Conservation (phyloP, 192 early-diverging fungal species). For the Entomortierella beljakovae region DNA sequence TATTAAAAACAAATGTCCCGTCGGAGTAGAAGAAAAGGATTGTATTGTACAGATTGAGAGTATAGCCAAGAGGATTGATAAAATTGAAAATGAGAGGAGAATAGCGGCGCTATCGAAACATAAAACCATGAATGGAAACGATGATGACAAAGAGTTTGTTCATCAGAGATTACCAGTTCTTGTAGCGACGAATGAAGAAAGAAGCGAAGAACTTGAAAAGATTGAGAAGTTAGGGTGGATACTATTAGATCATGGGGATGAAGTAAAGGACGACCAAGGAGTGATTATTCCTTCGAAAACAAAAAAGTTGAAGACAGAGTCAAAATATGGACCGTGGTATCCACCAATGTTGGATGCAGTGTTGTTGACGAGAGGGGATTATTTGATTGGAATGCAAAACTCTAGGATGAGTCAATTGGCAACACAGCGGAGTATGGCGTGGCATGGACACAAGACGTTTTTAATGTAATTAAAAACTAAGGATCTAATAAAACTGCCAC, state of each 20-base stretch:
- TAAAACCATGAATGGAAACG: not conserved
- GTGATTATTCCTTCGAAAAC: constrained; percentile 3
- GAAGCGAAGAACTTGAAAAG: constrained; percentile 21
- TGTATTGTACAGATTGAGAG: constrained; percentile 50
- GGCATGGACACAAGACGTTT: constrained; percentile 36
- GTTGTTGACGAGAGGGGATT: constrained; percentile 41
- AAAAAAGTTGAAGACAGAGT: constrained; percentile 30
- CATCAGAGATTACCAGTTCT: constrained; percentile 23
- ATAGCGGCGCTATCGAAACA: not conserved
- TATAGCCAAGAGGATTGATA: constrained; percentile 41
- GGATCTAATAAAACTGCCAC: too few species aligned
- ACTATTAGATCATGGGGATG: constrained; percentile 46
- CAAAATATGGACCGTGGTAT: constrained; percentile 25
- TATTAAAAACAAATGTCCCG: constrained; percentile 35
- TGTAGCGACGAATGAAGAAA: constrained; percentile 39
- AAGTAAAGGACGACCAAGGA: constrained; percentile 14
- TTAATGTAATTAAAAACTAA: constrained; percentile 38
- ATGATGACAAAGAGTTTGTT: constrained; percentile 8
- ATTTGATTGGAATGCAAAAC: constrained; percentile 40
- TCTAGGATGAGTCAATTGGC: constrained; percentile 47
- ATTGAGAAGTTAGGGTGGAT: constrained; percentile 39
- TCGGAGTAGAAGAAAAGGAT: constrained; percentile 20
- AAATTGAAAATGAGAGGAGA: constrained; percentile 28
- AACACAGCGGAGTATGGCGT: constrained; percentile 22
- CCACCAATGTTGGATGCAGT: constrained; percentile 47